A percentile compares a stretch with the other conserved stretches of the same genome.
Conservation (phyloP, 2,329 filamentous ascomycete genomes). For the Didymella sp. region DNA sequence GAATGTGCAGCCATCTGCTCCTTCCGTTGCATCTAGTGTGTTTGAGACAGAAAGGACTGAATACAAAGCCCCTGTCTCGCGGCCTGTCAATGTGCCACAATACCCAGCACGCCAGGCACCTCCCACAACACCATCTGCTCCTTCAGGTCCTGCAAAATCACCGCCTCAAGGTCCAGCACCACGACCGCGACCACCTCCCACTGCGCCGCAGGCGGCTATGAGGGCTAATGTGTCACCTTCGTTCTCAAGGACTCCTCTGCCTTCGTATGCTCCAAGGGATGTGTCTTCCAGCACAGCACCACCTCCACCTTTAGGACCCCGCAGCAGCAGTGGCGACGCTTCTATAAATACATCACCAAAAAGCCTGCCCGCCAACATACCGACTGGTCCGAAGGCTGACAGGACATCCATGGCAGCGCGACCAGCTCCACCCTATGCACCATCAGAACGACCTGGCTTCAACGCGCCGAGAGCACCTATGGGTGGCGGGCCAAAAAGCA, state of each 20-base stretch:
- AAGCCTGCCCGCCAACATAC: conserved; percentile 46
- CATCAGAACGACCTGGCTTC: conserved; percentile 39
- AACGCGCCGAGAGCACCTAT: conserved; percentile 42
- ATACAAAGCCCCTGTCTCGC: conserved; percentile 20
- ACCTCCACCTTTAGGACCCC: conserved; percentile 32
- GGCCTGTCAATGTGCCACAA: conserved; percentile 8
- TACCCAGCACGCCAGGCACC: conserved; percentile 20
- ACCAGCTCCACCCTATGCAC: conserved; percentile 41
- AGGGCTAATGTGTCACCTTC: conserved; percentile 45
- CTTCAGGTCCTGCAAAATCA: conserved; percentile 30
- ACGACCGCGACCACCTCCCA: conserved; percentile 39
- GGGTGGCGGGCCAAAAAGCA: conserved; percentile 45
- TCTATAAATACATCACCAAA: conserved; percentile 47
- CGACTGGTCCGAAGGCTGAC: conserved; percentile 51
- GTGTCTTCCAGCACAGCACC: conserved; percentile 38
- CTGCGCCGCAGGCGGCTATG: conserved; percentile 43
- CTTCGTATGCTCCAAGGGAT: conserved; percentile 37
- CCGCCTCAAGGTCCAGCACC: conserved; percentile 42
- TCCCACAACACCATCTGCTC: conserved; percentile 14
- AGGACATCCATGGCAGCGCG: conserved; percentile 40
- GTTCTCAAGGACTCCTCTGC: conserved; percentile 38
- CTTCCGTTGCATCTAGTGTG: conserved; percentile 15
- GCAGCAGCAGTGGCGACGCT: conserved; percentile 29
- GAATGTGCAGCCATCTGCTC: conserved; percentile 25
- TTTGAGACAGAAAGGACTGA: conserved; percentile 23